Base-by-base conservation (phyloP, 192 early-diverging fungal species). In the Podila verticillata region DNA sequence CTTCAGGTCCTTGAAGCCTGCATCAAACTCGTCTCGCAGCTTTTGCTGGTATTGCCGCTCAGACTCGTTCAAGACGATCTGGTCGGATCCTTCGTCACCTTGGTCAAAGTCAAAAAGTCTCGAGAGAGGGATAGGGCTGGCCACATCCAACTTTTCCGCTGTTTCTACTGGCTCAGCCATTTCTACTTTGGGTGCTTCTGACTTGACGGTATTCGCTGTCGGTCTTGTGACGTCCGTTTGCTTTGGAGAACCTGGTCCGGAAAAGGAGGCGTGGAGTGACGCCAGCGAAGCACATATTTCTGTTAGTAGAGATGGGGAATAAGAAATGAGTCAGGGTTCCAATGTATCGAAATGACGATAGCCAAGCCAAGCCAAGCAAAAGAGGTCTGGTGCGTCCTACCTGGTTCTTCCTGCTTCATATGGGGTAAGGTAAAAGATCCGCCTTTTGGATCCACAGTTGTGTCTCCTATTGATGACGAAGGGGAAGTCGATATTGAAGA, bases 81-180 rank as follows among this genome's bases (percentile, higher is more conserved):
- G 59, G 22, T 80, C 66, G 9, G 77, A 80, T 34, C 61, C 47
- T 51, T 72, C 70, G 35, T 72, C 70, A 26, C 71, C 77, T 28
- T 80, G 66, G 35, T 80, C 77, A 68, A 80, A 80, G 44, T 80
- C 77, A 31, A 80, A 80, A 13, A 80, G 70, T 0, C 77, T 70
- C 31, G 77, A 72, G 7, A 80, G 66, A 19, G 77, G 77, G 49
- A 80, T 80, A 6, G 77, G 77, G 22, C 66, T 68, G 9, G 70
- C 58, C 19, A 68, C 66, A 31, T 80, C 70, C 5, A 65, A 48
- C 28, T 68, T 72, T 30, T 80, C 77, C 65, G 63, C 34, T 44
- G 51, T 26, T n/a, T 26, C 51, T 54, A 24, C 51, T 24, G n/a
- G 24, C 51, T 54, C 39, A n/a, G 44, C 44, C 15, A 48, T 66